Evolutionary conservation across 2,329 filamentous ascomycete species (phyloP).

Genomic region (Fusarium chlamydosporum): DNA sequence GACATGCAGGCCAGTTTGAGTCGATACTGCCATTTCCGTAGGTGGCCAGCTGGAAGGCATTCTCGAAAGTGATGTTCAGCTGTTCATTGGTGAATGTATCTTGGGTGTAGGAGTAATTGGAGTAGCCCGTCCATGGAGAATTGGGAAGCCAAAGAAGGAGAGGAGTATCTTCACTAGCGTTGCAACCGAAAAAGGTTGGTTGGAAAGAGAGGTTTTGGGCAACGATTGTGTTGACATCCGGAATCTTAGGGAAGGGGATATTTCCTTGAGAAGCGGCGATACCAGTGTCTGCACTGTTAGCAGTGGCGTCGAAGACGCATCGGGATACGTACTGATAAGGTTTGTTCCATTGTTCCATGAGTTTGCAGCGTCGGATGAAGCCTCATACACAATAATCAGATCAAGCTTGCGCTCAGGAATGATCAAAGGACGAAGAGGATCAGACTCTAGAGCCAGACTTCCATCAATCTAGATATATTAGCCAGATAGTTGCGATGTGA

Average conservation of each 20-base stretch:
- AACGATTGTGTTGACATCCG: slow-evolving; percentile 49
- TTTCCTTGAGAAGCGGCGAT: slow-evolving; percentile 44
- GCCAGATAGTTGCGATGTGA: fast-evolving
- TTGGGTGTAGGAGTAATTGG: slow-evolving; percentile 48
- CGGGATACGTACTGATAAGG: slow-evolving; percentile 39
- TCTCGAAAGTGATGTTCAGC: slow-evolving; percentile 57
- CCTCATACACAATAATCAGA: slow-evolving; percentile 54
- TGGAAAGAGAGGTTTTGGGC: slow-evolving; percentile 47
- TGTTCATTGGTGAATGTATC: slow-evolving; percentile 47
- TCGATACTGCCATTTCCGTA: slow-evolving; percentile 82
- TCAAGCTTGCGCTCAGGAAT: slow-evolving; percentile 49
- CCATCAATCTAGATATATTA: slow-evolving; percentile 49
- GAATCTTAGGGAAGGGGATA: slow-evolving; percentile 50
- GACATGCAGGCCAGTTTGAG: slow-evolving; percentile 78
- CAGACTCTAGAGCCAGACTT: slow-evolving; percentile 51
- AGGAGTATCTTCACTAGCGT: slow-evolving; percentile 39
- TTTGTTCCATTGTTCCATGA: slow-evolving; percentile 51
- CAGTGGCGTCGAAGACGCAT: fast-evolving
- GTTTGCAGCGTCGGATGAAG: slow-evolving; percentile 47
- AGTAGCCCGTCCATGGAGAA: slow-evolving; percentile 50
- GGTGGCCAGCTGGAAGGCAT: slow-evolving; percentile 84
- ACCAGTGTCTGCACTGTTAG: slow-evolving; percentile 32
- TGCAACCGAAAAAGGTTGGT: slow-evolving; percentile 52
- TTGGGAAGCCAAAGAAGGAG: slow-evolving; percentile 52
- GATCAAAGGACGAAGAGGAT: slow-evolving; percentile 51